phyloP scores from a whole-genome alignment of 805 yeast genomes.

The Kuraishia piskuri region DNA sequence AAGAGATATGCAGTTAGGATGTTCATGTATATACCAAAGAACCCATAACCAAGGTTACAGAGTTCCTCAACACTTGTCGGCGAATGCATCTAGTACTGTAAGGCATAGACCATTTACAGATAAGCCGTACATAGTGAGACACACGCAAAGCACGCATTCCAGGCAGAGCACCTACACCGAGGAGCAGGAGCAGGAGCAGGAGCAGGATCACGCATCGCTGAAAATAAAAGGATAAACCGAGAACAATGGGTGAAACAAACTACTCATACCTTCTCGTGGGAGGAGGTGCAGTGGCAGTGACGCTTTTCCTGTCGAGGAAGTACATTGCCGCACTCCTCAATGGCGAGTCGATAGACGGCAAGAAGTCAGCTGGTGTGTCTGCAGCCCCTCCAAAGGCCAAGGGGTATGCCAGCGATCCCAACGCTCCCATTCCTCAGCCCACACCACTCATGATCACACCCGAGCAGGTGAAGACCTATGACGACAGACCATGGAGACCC shows the following conservation, averaged over 20 bases:
- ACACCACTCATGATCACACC: conserved; percentile 58
- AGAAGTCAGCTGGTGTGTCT: conserved; percentile 1
- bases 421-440: conserved; percentile 33
- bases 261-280: conserved; percentile 13
- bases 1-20: conserved; percentile 2
- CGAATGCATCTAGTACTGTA: no score
- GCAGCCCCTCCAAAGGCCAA: conserved; percentile 7
- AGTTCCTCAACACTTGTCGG: no score
- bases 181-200: no score
- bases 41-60: no score
- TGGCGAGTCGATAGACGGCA: neutral
- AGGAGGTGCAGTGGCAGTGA: conserved; percentile 15
- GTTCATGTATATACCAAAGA: neutral
- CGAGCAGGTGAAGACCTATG: conserved; percentile 55
- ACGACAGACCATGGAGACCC: conserved; percentile 77
- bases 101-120: no score
- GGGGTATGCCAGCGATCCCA: conserved; percentile 13
- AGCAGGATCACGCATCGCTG: no score
- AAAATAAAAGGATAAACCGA: no score
- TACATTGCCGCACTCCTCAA: conserved; percentile 6
- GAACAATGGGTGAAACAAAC: conserved; percentile 7
- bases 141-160: no score
- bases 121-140: no score
- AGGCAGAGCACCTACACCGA: no score
- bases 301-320: conserved; percentile 11